phyloP scores from a whole-genome alignment of 768 basidiomycete genomes.

The Mycena vitilis region DNA sequence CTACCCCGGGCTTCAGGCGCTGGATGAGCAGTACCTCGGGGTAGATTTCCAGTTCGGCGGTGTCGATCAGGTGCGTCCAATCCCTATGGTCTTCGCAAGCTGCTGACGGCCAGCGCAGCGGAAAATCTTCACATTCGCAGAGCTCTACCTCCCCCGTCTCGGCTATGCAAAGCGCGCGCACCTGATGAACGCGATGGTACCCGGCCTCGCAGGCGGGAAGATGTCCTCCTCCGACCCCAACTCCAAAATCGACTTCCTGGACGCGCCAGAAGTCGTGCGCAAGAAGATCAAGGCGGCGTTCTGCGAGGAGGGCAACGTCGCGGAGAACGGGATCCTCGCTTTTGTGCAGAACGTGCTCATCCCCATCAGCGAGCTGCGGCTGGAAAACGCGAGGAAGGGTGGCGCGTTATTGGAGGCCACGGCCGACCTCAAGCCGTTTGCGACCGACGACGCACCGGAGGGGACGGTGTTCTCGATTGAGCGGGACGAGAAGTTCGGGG shows the following conservation, averaged over 20 bases:
- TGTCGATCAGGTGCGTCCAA: conserved; percentile 83
- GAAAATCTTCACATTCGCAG: conserved; percentile 91
- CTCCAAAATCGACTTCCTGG: conserved; percentile 98
- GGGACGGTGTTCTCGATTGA: conserved; percentile 86
- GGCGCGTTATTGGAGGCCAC: conserved; percentile 60
- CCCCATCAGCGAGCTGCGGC: conserved; percentile 81
- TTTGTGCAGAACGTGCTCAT: conserved; percentile 91
- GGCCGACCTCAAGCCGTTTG: conserved; percentile 72
- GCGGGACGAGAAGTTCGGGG: conserved; percentile 85
- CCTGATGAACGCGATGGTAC: conserved; percentile 98
- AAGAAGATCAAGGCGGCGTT: conserved; percentile 93
- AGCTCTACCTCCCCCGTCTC: conserved; percentile 92
- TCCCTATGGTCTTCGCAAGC: neutral
- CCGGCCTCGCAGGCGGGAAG: conserved; percentile 93
- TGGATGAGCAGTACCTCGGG: conserved; percentile 96
- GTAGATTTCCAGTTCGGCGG: conserved; percentile 99
- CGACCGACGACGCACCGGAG: conserved; percentile 74
- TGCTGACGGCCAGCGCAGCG: conserved; percentile 16
- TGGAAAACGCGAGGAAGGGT: conserved; percentile 64
- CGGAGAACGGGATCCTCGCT: conserved; percentile 89
- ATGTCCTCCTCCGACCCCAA: conserved; percentile 99
- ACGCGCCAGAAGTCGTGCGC: conserved; percentile 83
- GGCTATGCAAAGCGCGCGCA: conserved; percentile 96
- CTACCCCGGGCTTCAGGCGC: conserved; percentile 96
- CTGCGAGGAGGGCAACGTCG: conserved; percentile 91